These are phyloP conservation scores for Pestalotiopsis sp. DNA, from an alignment of 2,329 filamentous ascomycete genomes.

Conservation along the genomic window DNA sequence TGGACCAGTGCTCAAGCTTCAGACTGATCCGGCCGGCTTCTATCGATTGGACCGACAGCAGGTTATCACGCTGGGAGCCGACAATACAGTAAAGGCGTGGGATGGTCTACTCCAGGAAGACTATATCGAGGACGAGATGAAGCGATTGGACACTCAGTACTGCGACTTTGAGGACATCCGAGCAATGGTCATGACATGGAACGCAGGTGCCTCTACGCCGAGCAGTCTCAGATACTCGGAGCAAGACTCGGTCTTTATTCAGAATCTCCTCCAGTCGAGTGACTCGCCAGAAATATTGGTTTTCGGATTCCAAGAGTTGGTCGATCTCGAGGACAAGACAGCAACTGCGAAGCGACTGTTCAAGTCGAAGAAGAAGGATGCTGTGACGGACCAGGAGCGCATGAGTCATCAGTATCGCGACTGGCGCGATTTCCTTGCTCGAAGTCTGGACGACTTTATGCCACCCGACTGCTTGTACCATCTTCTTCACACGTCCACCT, in stretches of 20 bases:
- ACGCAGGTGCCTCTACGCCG: conserved; percentile 94
- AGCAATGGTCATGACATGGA: conserved; percentile 89
- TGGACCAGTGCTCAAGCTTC: conserved; percentile 76
- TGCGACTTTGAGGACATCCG: conserved; percentile 84
- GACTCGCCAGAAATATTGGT: conserved; percentile 86
- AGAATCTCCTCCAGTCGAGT: conserved; percentile 75
- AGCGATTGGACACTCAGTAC: conserved; percentile 77
- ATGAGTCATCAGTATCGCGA: conserved; percentile 98
- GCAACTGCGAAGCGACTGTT: conserved; percentile 95
- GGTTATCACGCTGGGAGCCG: conserved; percentile 83
- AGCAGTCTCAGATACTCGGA: conserved; percentile 73
- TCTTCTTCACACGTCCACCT: conserved; percentile 82
- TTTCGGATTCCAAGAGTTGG: conserved; percentile 98
- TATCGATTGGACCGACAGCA: conserved; percentile 86
- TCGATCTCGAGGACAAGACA: conserved; percentile 96
- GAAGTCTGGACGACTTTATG: conserved; percentile 82
- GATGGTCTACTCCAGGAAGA: conserved; percentile 92
- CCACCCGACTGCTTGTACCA: conserved; percentile 77
- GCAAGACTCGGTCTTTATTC: conserved; percentile 77
- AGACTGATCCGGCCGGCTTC: conserved; percentile 78
- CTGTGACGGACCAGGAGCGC: conserved; percentile 74
- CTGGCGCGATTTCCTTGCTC: conserved; percentile 88
- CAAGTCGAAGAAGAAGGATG: conserved; percentile 85
- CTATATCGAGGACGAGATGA: conserved; percentile 92
- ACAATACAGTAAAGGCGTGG: conserved; percentile 85